A percentile compares a stretch with the other conserved stretches of the same genome.
Evolutionary conservation across 164 flowering plant species (phyloP).

Genomic region (Houttuynia cordata): DNA sequence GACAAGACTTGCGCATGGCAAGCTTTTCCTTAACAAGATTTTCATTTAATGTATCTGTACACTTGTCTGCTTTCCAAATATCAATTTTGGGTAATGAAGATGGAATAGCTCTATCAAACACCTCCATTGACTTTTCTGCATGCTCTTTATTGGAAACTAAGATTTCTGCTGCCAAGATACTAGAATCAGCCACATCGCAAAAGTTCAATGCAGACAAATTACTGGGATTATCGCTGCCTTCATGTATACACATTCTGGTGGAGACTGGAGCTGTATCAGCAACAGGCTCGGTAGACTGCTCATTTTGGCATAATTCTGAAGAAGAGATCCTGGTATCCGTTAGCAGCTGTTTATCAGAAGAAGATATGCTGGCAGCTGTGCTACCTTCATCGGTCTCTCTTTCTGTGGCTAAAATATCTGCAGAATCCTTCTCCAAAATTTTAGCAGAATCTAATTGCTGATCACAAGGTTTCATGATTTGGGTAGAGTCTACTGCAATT

Average conservation of each 20-base stretch:
- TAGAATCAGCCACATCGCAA: slow-evolving; percentile 9
- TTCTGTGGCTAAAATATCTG: slow-evolving; percentile 4
- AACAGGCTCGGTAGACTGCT: slow-evolving; percentile 9
- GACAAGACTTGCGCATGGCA: slow-evolving; percentile 26
- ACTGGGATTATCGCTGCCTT: slow-evolving; percentile 4
- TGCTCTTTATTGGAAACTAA: slow-evolving; percentile 43
- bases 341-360: slow-evolving; percentile 22
- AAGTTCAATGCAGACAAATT: neutral
- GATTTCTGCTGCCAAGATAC: slow-evolving; percentile 19
- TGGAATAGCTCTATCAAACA: slow-evolving; percentile 39
- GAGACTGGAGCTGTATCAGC: slow-evolving; percentile 3
- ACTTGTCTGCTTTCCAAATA: slow-evolving; percentile 6
- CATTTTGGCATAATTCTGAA: slow-evolving; percentile 10
- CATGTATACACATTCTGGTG: slow-evolving; percentile 3
- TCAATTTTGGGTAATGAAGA: slow-evolving; percentile 11
- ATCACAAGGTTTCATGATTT: slow-evolving; percentile 12
- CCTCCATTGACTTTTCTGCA: slow-evolving; percentile 43
- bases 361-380: slow-evolving; percentile 31
- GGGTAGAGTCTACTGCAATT: slow-evolving; percentile 21
- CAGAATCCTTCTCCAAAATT: slow-evolving; percentile 11
- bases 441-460: slow-evolving; percentile 16
- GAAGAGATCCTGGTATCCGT: slow-evolving; percentile 11
- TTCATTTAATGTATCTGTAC: slow-evolving; percentile 11
- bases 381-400: slow-evolving; percentile 52
- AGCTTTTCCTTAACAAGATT: slow-evolving; percentile 32